A percentile compares a stretch with the other conserved stretches of the same genome.
phyloP scores from a whole-genome alignment of 192 early-diverging fungal species.

The Gaertneriomyces sp. region DNA sequence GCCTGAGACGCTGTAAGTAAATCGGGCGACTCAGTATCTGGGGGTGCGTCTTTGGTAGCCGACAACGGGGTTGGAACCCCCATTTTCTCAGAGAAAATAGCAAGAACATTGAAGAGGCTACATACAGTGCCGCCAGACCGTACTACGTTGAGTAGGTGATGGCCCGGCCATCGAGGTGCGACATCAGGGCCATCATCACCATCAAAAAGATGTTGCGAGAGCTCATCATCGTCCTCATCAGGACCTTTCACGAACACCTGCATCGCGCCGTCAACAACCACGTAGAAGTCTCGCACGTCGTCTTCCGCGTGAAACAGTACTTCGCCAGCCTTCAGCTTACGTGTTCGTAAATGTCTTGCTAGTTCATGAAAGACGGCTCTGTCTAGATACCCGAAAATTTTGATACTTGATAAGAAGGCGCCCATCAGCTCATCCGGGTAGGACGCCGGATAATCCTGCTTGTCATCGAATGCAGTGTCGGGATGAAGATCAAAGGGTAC shows the following conservation, averaged over 20 bases:
- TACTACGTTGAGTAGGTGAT: conserved; percentile 81
- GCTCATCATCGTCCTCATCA: conserved; percentile 29
- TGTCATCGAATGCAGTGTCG: conserved; percentile 54
- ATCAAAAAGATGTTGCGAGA: conserved; percentile 32
- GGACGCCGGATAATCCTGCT: conserved; percentile 34
- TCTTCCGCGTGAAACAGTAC: conserved; percentile 51
- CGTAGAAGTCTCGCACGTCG: conserved; percentile 78
- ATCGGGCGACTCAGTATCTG: neutral
- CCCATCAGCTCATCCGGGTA: conserved; percentile 71
- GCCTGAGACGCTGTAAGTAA: conserved; percentile 12
- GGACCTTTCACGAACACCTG: conserved; percentile 76
- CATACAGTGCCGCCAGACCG: conserved; percentile 86
- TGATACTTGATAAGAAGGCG: conserved; percentile 73
- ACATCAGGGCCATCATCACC: conserved; percentile 25
- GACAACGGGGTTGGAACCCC: neutral
- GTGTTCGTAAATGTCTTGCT: conserved; percentile 75
- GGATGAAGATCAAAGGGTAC: conserved; percentile 73
- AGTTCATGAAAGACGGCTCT: conserved; percentile 95
- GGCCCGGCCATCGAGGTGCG: conserved; percentile 34
- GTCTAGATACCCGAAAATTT: conserved; percentile 96
- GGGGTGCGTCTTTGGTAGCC: neutral
- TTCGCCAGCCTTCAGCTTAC: conserved; percentile 51
- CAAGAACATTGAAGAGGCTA: conserved; percentile 88
- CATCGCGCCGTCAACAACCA: conserved; percentile 92
- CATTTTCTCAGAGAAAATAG: conserved; percentile 76